phyloP scores from a whole-genome alignment of 352 stramenopile genomes.

The Aphanomyces euteiches region DNA sequence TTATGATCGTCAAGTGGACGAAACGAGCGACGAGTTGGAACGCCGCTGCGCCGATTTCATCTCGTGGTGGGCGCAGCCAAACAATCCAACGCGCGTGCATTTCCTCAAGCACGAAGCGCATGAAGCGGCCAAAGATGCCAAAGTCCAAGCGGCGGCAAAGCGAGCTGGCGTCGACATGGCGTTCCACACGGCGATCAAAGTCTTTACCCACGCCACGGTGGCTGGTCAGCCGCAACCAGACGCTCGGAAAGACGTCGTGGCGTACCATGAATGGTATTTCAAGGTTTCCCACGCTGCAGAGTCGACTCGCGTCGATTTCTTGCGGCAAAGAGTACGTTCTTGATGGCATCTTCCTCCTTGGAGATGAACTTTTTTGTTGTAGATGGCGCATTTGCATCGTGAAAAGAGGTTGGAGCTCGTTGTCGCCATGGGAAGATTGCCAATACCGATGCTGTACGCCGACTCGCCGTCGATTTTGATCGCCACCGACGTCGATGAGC shows the following conservation, averaged over 20 bases:
- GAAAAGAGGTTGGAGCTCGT: conserved; percentile 11
- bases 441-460: neutral
- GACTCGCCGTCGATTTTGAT: neutral
- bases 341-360: neutral
- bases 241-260: neutral
- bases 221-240: neutral
- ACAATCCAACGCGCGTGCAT: conserved; percentile 13
- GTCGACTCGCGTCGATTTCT: conserved; percentile 14
- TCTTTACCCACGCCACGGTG: conserved; percentile 1
- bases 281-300: conserved; percentile 6
- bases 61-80: conserved; percentile 9
- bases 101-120: conserved; percentile 19
- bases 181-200: conserved; percentile 10
- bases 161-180: conserved; percentile 18
- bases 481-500: neutral
- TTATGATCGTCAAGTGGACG: conserved; percentile 4
- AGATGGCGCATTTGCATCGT: conserved; percentile 15
- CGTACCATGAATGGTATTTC: conserved; percentile 28
- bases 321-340: conserved; percentile 18
- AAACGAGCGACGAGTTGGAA: neutral
- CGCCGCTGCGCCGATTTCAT: conserved; percentile 7
- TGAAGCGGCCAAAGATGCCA: conserved; percentile 1
- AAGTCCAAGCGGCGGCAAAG: neutral
- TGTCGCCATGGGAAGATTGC: neutral
- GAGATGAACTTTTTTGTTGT: neutral